Conservation (phyloP, 129 eudicot genomes). For the Mikania micrantha region DNA sequence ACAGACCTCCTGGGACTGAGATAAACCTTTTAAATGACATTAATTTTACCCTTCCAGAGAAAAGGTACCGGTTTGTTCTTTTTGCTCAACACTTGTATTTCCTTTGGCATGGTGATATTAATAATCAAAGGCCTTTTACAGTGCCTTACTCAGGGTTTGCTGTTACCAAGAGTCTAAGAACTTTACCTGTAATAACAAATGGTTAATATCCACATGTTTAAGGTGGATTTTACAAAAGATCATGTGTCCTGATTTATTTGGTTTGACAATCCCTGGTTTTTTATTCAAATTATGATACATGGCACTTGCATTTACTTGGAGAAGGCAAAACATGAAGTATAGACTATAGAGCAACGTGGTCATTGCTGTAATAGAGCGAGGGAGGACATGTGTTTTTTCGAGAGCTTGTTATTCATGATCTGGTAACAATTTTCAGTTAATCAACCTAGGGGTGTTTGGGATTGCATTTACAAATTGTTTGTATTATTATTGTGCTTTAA, state of each 20-base stretch:
- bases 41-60: constrained; percentile 58
- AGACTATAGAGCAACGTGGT: neutral
- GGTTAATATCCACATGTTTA: neutral
- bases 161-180: neutral
- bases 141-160: neutral
- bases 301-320: neutral
- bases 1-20: constrained; percentile 87
- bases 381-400: neutral
- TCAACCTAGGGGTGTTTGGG: neutral
- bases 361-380: neutral
- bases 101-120: neutral
- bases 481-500: no score
- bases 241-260: neutral
- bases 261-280: neutral
- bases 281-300: neutral
- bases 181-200: neutral
- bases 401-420: neutral
- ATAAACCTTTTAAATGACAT: constrained; percentile 57
- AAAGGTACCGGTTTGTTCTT: constrained; percentile 38
- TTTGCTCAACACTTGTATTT: neutral
- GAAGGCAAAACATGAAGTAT: neutral
- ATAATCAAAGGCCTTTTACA: neutral
- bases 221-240: neutral
- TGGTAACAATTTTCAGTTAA: neutral
- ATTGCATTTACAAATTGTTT: no score